phyloP scores from a whole-genome alignment of 768 basidiomycete genomes.

The Filobasidium floriforme region DNA sequence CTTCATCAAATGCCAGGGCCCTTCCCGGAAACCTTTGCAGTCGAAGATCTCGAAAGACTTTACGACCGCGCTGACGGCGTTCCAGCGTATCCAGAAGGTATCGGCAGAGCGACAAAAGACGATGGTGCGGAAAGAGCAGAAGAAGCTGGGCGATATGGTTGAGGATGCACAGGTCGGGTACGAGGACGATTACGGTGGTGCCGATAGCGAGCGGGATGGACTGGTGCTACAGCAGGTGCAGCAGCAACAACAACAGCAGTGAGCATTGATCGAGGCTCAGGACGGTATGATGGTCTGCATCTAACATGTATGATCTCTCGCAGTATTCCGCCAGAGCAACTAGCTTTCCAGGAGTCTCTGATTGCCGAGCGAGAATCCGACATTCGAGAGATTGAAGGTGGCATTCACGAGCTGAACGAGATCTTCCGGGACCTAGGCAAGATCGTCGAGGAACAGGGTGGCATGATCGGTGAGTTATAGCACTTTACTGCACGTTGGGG shows the following conservation, averaged over 20 bases:
- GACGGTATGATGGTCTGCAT: not conserved
- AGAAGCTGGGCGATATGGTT: constrained; percentile 68
- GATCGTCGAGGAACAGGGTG: constrained; percentile 85
- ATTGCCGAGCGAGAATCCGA: constrained; percentile 90
- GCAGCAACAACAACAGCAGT: constrained; percentile 40
- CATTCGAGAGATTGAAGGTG: constrained; percentile 91
- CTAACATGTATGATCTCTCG: not conserved
- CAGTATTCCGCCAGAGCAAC: constrained; percentile 50
- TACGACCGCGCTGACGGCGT: constrained; percentile 77
- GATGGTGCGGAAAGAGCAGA: constrained; percentile 76
- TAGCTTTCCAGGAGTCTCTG: constrained; percentile 90
- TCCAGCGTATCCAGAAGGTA: constrained; percentile 82
- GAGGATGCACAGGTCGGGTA: constrained; percentile 25
- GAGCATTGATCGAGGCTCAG: constrained; percentile 13
- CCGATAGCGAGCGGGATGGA: constrained; percentile 2
- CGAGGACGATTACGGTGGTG: constrained; percentile 3
- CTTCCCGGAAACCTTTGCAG: constrained; percentile 50
- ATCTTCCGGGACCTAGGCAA: constrained; percentile 96
- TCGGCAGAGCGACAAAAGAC: constrained; percentile 84
- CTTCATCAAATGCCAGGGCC: constrained; percentile 10
- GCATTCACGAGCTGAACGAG: constrained; percentile 90
- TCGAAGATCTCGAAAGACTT: constrained; percentile 92
- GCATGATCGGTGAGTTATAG: constrained; percentile 70
- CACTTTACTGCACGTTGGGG: not conserved
- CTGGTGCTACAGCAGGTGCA: constrained; percentile 37